A percentile compares a stretch with the other conserved stretches of the same genome.
phyloP scores from a whole-genome alignment of 148 eudicot genomes.

The Vaccinium macrocarpon region DNA sequence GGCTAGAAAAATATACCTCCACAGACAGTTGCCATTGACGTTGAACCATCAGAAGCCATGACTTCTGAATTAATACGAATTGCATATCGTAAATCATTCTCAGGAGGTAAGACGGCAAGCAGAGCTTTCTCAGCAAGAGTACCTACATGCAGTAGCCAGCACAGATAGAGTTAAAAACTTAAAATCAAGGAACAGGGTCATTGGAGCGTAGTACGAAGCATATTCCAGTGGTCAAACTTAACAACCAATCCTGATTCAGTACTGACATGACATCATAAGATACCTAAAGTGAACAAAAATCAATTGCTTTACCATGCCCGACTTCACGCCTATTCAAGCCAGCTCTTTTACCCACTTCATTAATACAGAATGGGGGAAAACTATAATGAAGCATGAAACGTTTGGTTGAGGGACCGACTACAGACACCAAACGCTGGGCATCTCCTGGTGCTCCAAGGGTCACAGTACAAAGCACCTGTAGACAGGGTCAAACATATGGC shows the following conservation, averaged over 20 bases:
- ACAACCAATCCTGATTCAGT: background rate
- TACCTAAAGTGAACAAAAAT: background rate
- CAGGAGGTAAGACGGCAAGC: conserved; percentile 95
- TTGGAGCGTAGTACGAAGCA: background rate
- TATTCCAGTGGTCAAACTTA: conserved; percentile 2
- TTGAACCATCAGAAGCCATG: conserved; percentile 99
- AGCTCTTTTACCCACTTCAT: conserved; percentile 88
- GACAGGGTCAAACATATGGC: conserved; percentile 10
- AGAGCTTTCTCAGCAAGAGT: conserved; percentile 99
- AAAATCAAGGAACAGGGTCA: background rate
- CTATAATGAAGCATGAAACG: conserved; percentile 98
- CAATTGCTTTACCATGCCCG: conserved; percentile 78
- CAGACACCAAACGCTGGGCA: conserved; percentile 78
- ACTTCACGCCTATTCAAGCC: conserved; percentile 96
- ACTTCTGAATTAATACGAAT: conserved; percentile 96
- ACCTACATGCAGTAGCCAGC: conserved; percentile 43
- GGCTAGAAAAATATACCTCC: conserved; percentile 57
- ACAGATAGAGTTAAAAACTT: background rate
- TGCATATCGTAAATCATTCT: conserved; percentile 65
- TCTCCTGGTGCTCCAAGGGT: conserved; percentile 96
- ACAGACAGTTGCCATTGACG: conserved; percentile 99
- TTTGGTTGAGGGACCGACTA: conserved; percentile 82
- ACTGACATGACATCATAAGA: conserved; percentile 10
- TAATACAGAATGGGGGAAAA: conserved; percentile 91
- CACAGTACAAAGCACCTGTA: conserved; percentile 86